These are phyloP conservation scores for Acephala macrosclerotiorum DNA, from an alignment of 2,329 filamentous ascomycete genomes.

Conservation along the genomic window DNA sequence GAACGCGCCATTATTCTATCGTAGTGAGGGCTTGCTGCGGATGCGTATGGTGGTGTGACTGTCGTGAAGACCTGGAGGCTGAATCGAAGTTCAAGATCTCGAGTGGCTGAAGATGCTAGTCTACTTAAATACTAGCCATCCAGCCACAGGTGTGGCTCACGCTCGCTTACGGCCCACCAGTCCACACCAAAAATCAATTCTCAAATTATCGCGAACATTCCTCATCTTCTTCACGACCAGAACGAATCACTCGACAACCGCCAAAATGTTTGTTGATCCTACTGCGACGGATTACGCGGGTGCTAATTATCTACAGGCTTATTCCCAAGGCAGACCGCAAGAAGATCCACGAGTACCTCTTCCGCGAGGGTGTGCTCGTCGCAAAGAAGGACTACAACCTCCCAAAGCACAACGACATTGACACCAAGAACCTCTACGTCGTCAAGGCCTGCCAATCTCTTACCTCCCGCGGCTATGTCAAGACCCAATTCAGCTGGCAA, in stretches of 20 bases:
- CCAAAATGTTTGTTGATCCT: slow-evolving; percentile 50
- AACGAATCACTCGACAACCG: slow-evolving; percentile 43
- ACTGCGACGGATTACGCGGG: background rate
- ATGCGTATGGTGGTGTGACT: background rate
- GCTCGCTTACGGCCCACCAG: slow-evolving; percentile 13
- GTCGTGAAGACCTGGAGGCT: background rate
- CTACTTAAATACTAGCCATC: background rate
- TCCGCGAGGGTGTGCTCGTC: slow-evolving; percentile 91
- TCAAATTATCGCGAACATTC: slow-evolving; percentile 25
- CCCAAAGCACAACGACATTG: slow-evolving; percentile 96
- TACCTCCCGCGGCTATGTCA: slow-evolving; percentile 97
- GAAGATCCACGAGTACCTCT: slow-evolving; percentile 99
- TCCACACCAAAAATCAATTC: slow-evolving; percentile 24
- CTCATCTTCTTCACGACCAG: slow-evolving; percentile 22
- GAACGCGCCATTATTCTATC: slow-evolving; percentile 57
- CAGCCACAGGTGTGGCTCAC: slow-evolving; percentile 19
- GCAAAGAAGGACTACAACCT: slow-evolving; percentile 99
- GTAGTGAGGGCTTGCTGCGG: background rate
- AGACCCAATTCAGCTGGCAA: slow-evolving; percentile 99
- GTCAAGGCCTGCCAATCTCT: slow-evolving; percentile 99
- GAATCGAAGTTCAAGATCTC: background rate
- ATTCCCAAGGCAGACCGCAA: slow-evolving; percentile 99
- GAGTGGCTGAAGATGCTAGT: no score
- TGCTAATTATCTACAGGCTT: slow-evolving; percentile 73
- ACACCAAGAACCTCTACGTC: slow-evolving; percentile 99